Evolutionary conservation across 2,329 filamentous ascomycete species (phyloP).

Genomic region (Calonectria hongkongensis): DNA sequence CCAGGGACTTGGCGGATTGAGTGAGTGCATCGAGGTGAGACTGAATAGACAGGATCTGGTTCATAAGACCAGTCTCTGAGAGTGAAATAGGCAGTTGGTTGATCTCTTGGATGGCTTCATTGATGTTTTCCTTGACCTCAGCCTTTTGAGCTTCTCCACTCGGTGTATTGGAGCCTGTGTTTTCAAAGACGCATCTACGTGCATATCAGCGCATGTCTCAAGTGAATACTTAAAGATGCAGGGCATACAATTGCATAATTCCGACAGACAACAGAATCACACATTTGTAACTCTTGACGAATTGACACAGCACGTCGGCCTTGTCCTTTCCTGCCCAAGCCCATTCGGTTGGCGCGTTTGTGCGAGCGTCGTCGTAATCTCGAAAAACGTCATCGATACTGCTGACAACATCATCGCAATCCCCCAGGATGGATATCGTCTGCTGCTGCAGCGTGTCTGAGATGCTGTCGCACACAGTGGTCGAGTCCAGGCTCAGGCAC

Average conservation of each 20-base stretch:
- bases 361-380: background rate
- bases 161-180: background rate
- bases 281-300: conserved; percentile 1
- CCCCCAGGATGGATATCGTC: background rate
- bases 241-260: background rate
- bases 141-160: background rate
- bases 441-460: background rate
- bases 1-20: background rate
- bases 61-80: background rate
- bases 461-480: background rate
- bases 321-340: conserved; percentile 9
- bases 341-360: background rate
- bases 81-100: background rate
- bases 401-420: background rate
- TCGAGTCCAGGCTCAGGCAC: background rate
- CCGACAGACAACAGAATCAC: background rate
- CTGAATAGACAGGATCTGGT: conserved; percentile 13
- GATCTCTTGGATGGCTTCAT: background rate
- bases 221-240: too few relatives aligned
- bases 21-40: background rate
- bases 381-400: conserved; percentile 5
- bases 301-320: background rate
- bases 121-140: background rate
- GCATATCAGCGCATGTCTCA: background rate
- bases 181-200: conserved; percentile 6